Base-by-base conservation (phyloP, 306 rosid species). In the Macrotyloma uniflorum region DNA sequence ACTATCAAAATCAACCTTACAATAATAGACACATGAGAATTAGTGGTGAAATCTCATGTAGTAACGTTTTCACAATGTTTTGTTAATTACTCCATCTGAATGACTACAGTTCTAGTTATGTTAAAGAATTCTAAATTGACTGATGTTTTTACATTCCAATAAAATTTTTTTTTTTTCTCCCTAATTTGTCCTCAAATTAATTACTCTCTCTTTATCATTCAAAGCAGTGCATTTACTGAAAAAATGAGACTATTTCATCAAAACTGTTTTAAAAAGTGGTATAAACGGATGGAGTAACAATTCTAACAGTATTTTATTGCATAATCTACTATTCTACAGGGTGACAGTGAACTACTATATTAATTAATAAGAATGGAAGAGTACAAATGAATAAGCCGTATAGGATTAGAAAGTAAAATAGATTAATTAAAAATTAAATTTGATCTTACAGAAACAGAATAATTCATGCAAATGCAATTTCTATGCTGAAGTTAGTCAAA, bases 401-500 rank as follows among this genome's bases (percentile, higher is more conserved):
- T 65, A 51, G 38, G 49, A 49, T 57, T 49, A 62, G 59, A 72
- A 50, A 30, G 43, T 20, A 40, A 50, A 67, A 53, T 19, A 18
- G 38, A 36, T 40, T 40, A 33, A 32, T 51, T 62, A 24, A 86
- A 40, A 42, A 26, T 67, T 61, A 26, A 80, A 26, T 16, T 67
- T 30, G 72, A 74, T 67, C 82, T 20, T 55, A 19, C 46, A 65
- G 30, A 16, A 49, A 19, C 35, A 65, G 23, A 50, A 12, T 14
- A 57, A 33, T 20, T 36, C n/a, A 67, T 19, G 14, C 35, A 65
- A 79, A 15, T 20, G 62, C 26, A 78, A 76, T 14, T 75, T 30
- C 16, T 3, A n/a, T 13, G 33, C 12, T 16, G 47, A 70, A 24
- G 70, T 57, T 42, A 45, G 79, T 32, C 76, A 67, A 84, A 94